Evolutionary conservation across 2,329 filamentous ascomycete genomes (phyloP), one percentile per base, ranked within the genome.

Genomic region (Paraphaeosphaeria minitans): DNA sequence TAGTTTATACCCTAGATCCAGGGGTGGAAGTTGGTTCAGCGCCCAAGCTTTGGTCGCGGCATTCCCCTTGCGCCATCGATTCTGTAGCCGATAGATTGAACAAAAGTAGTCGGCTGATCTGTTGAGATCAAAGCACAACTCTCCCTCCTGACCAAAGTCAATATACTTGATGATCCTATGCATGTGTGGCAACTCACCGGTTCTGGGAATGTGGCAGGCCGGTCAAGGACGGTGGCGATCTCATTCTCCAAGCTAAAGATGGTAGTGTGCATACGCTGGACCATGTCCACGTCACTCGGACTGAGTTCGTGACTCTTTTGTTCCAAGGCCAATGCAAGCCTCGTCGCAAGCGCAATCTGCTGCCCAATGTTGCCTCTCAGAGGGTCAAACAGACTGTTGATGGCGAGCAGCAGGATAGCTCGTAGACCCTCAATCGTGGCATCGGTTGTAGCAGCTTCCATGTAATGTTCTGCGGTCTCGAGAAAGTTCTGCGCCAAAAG

Each of bases 181-280:
- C 24, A 39, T 13, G 16, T 29, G 21, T 19, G 8, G 27, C n/a
- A 31, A 43, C 59, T 43, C 63, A 73, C 73, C 27, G 74, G 74
- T 54, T 77, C 74, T 21, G 73, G 74, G 37, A 75, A 76, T 13
- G 70, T 66, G 31, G 73, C 72, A 27, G 73, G 73, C 33, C 74
- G 60, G 45, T 76, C 74, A 2, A 76, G 59, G 4, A 72, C 71
- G 4, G 73, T 72, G 0, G 73, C 73, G 39, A 75, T 62, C 47
- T 75, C 72, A 47, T 76, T 76, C 37, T 76, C 74, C 2, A 76
- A 62, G 47, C 68, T 69, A 52, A 74, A 76, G 14, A 77, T 74
- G 22, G 73, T 71, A 59, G 68, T 70, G 22, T 75, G 72, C 70
- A 76, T 75, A 19, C 68, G 68, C 8, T 61, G 63, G 14, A 76